Evolutionary conservation across 1,284 basidiomycete species (phyloP), one percentile per base, ranked within the genome.

Genomic region (Agroathelia rolfsii): DNA sequence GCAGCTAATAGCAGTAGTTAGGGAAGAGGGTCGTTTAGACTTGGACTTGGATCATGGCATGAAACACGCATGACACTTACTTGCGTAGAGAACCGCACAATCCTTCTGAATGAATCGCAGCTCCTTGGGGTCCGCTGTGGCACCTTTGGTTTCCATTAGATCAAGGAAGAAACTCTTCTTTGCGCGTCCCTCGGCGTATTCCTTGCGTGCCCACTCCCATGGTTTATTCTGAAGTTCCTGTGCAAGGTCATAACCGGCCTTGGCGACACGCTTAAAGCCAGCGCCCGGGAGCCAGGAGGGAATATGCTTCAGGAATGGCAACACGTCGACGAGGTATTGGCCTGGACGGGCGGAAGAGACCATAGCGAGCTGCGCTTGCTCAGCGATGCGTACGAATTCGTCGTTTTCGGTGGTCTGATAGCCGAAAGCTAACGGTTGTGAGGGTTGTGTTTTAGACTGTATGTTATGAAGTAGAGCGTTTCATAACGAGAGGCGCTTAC

Each of bases 201-300:
- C 42, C 35, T 48, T 35, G 12, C 35, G 37, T 5, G 51, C 50
- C 17, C 44, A 51, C n/a, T 42, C 28, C 13, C 39, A 51, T 0
- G 55, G 53, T 28, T 41, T 34, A 8, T 56, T 47, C 2, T 41
- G 40, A 17, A 51, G 8, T 6, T 48, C 30, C 8, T 41, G 45
- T 4, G 44, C 45, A 10, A 45, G 14, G 28, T 45, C 35, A n/a
- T 39, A 18, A 12, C 46, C 48, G 12, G 15, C 46, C 17, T 42
- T 39, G 2, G 52, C 55, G 34, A 50, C 50, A 12, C 54, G 50
- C 38, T 56, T 50, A 40, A 65, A 66, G 4, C 43, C 46, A 21
- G 54, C 56, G 15, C 58, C 56, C 6, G 59, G 59, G 19, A 66
- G 45, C 49, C 49, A 64, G 1, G 47, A 30, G 19, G 63, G 63